Percentiles rank a stretch among this genome's conserved stretches.
These are phyloP conservation scores for Rhodocollybia butyracea DNA, from an alignment of 768 basidiomycete species.

Conservation along the genomic window DNA sequence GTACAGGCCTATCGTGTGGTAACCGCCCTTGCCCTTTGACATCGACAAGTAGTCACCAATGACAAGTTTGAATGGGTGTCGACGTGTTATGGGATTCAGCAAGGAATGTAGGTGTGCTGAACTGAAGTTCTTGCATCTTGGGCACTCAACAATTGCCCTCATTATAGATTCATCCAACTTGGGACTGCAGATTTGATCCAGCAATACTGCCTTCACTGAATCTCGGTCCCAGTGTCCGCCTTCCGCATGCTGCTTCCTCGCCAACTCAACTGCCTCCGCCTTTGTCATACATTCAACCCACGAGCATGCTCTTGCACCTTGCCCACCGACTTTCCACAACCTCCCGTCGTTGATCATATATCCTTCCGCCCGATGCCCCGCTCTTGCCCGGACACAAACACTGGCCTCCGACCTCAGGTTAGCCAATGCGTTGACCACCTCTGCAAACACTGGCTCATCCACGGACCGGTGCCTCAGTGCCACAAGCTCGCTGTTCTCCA, in stretches of 20 bases:
- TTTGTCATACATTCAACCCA: no score
- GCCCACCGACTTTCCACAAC: constrained; percentile 16
- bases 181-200: constrained; percentile 23
- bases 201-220: constrained; percentile 13
- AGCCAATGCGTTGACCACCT: no score
- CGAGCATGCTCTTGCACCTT: no score
- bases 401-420: constrained; percentile 11
- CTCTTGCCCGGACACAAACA: constrained; percentile 9
- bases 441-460: constrained; percentile 17
- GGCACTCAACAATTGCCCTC: constrained; percentile 19
- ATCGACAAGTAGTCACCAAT: constrained; percentile 32
- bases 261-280: constrained; percentile 15
- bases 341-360: constrained; percentile 20
- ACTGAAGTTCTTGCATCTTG: constrained; percentile 28
- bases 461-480: constrained; percentile 1
- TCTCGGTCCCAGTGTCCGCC: constrained; percentile 14
- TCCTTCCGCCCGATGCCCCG: constrained; percentile 11
- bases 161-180: constrained; percentile 20
- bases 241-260: not conserved
- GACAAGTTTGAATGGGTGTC: constrained; percentile 35
- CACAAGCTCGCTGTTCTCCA: not conserved
- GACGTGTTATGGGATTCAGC: constrained; percentile 30
- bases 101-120: constrained; percentile 27
- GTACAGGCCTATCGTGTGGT: constrained; percentile 22
- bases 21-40: constrained; percentile 29